Evolutionary conservation across 345 rosid species (phyloP).

Genomic region (Populus pruinosa): DNA sequence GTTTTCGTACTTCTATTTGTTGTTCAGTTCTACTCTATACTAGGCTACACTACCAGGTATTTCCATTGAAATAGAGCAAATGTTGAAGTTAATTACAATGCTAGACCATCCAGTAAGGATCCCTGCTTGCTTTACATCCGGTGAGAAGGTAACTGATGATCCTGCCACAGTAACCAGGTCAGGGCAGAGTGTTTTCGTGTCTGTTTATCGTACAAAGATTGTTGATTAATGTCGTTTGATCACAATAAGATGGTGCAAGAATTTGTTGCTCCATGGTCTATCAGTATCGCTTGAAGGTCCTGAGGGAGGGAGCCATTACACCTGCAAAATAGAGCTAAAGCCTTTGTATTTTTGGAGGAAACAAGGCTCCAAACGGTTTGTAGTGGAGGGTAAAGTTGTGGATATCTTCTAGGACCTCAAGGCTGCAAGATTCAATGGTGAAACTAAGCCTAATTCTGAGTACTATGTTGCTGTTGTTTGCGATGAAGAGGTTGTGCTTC

Average conservation of each 20-base stretch:
- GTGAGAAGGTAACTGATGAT: conserved; percentile 46
- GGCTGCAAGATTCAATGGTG: conserved; percentile 61
- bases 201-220: conserved; percentile 51
- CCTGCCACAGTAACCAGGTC: conserved; percentile 49
- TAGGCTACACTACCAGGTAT: neutral
- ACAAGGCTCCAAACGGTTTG: conserved; percentile 58
- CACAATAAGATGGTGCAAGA: conserved; percentile 65
- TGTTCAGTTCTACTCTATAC: neutral
- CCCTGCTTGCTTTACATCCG: conserved; percentile 61
- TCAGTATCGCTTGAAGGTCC: conserved; percentile 51
- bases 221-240: conserved; percentile 60
- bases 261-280: conserved; percentile 54
- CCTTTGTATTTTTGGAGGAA: conserved; percentile 79
- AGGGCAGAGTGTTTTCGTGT: conserved; percentile 66
- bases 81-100: conserved; percentile 22
- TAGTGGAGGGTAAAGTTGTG: conserved; percentile 45
- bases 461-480: conserved; percentile 81
- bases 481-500: conserved; percentile 64
- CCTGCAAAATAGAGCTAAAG: conserved; percentile 69
- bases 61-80: conserved; percentile 3
- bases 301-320: conserved; percentile 42
- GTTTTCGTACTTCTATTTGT: neutral
- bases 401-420: conserved; percentile 67
- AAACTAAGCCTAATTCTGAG: conserved; percentile 59
- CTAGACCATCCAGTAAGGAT: conserved; percentile 48